A percentile compares a stretch with the other conserved stretches of the same genome.
Evolutionary conservation across 2,329 filamentous ascomycete genomes (phyloP).

Genomic region (Ceratocystis huliohia): DNA sequence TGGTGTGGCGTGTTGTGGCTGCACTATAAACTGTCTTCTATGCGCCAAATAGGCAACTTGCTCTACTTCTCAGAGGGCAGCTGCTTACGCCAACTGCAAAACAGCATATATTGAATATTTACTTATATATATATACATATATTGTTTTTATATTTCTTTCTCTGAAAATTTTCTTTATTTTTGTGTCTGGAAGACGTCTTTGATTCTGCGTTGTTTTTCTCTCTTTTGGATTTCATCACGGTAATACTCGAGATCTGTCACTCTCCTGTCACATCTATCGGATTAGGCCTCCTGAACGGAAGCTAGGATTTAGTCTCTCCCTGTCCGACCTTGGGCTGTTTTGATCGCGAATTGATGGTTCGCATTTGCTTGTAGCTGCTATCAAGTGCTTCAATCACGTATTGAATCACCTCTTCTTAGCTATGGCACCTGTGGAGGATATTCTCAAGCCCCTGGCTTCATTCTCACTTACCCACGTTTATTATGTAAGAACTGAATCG

Average conservation of each 20-base stretch:
- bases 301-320: too few relatives aligned
- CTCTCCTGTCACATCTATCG: too few relatives aligned
- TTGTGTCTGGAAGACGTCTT: not conserved
- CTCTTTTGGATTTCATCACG: too few relatives aligned
- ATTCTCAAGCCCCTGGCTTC: slow-evolving; percentile 54
- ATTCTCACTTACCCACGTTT: slow-evolving; percentile 86
- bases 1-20: not conserved
- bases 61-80: too few relatives aligned
- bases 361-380: not conserved
- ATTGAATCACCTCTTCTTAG: not conserved
- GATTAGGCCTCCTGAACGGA: too few relatives aligned
- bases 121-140: not conserved
- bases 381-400: not conserved
- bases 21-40: too few relatives aligned
- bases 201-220: not conserved
- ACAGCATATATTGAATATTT: not conserved
- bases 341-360: too few relatives aligned
- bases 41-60: too few relatives aligned
- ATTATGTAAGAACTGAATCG: slow-evolving; percentile 54
- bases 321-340: too few relatives aligned
- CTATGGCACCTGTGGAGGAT: slow-evolving; percentile 11
- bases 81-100: not conserved
- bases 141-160: not conserved
- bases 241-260: too few relatives aligned
- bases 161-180: not conserved